Evolutionary conservation across 805 yeast species (phyloP).

Genomic region (Cephaloascus fragrans): DNA sequence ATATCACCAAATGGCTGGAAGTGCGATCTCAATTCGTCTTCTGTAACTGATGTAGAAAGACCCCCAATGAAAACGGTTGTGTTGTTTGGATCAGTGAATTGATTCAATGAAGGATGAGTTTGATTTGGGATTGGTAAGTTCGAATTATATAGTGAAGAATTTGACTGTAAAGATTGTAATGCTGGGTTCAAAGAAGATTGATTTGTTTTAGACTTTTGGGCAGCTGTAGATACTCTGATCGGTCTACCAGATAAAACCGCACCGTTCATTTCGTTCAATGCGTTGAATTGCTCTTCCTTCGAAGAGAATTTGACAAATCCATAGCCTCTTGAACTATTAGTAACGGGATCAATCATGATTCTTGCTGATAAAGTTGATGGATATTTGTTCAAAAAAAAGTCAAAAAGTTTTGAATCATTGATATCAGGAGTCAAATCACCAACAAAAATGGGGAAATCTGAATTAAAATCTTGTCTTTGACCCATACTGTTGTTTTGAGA

Average conservation of each 20-base stretch:
- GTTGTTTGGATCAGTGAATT: slow-evolving; percentile 71
- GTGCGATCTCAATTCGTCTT: slow-evolving; percentile 48
- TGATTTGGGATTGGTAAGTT: slow-evolving; percentile 13
- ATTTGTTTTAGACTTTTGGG: slow-evolving; percentile 32
- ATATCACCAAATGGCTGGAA: slow-evolving; percentile 66
- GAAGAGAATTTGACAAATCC: slow-evolving; percentile 78
- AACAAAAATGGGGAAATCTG: slow-evolving; percentile 66
- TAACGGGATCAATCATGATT: slow-evolving; percentile 63
- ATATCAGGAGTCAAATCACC: slow-evolving; percentile 77
- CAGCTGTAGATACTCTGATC: slow-evolving; percentile 66
- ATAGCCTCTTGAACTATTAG: slow-evolving; percentile 72
- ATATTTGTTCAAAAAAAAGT: slow-evolving; percentile 57
- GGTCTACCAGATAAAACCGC: slow-evolving; percentile 61
- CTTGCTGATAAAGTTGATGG: slow-evolving; percentile 71
- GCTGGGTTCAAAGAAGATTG: not conserved
- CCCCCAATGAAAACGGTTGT: slow-evolving; percentile 70
- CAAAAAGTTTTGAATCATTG: slow-evolving; percentile 54
- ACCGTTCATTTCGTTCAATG: slow-evolving; percentile 79
- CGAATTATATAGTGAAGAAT: not conserved
- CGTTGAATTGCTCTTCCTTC: slow-evolving; percentile 59
- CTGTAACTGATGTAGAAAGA: slow-evolving; percentile 46
- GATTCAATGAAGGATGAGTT: slow-evolving; percentile 45
- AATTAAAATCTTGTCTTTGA: not conserved
- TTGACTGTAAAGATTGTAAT: not conserved
- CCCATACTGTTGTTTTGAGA: not conserved